Evolutionary conservation across 2,329 filamentous ascomycete species (phyloP).

Genomic region (Chrysoporthe austroafricana): DNA sequence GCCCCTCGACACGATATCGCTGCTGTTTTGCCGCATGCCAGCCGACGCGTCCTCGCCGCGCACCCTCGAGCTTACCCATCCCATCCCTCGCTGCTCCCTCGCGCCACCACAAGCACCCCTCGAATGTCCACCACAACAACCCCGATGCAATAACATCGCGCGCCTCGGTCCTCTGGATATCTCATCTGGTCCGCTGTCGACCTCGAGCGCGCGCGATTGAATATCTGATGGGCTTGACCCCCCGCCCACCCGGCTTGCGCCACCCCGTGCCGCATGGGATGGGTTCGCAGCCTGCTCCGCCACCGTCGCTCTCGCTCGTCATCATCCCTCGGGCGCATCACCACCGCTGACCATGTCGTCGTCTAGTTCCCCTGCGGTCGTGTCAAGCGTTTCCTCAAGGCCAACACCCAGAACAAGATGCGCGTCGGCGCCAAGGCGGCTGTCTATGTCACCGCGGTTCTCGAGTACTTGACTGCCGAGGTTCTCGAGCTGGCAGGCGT

Average conservation of each 20-base stretch:
- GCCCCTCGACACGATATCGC: slow-evolving; percentile 16
- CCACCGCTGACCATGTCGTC: slow-evolving; percentile 19
- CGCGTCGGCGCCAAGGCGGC: slow-evolving; percentile 98
- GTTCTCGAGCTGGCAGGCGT: slow-evolving; percentile 94
- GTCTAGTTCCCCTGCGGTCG: slow-evolving; percentile 94
- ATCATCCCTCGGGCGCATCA: neutral
- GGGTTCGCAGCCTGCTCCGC: slow-evolving; percentile 10
- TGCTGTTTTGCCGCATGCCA: slow-evolving; percentile 12
- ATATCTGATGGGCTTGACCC: slow-evolving; percentile 10
- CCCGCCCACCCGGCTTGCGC: slow-evolving; percentile 20
- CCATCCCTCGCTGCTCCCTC: neutral
- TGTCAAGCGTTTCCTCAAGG: slow-evolving; percentile 99
- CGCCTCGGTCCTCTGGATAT: neutral
- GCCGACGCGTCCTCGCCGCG: slow-evolving; percentile 22
- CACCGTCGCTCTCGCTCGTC: slow-evolving; percentile 4
- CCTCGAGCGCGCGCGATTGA: slow-evolving; percentile 3
- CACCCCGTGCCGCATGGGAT: slow-evolving; percentile 10
- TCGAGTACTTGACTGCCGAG: slow-evolving; percentile 97
- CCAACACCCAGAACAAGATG: slow-evolving; percentile 99
- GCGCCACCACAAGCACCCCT: slow-evolving; percentile 2
- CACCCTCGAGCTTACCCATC: slow-evolving; percentile 13
- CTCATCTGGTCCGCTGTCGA: neutral
- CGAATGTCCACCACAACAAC: neutral
- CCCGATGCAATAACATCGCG: neutral
- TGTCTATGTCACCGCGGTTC: slow-evolving; percentile 96